Percentiles rank a stretch among this genome's conserved stretches.
Conservation (phyloP, 2,329 filamentous ascomycete species). For the Pseudogymnoascus sp. region DNA sequence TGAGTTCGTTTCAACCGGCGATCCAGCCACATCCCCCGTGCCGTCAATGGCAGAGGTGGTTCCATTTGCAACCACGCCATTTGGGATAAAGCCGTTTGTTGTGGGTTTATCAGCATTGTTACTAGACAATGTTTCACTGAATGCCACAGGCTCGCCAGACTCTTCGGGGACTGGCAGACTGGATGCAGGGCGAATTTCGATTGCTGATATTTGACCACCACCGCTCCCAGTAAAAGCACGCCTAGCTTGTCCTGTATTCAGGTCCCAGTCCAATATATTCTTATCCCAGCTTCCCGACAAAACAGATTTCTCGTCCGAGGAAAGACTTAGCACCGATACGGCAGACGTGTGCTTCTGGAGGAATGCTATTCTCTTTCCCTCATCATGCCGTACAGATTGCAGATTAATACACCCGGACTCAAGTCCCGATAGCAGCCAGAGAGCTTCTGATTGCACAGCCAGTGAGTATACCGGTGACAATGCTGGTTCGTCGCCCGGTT, state of each 20-base stretch:
- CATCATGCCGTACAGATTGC: constrained; percentile 86
- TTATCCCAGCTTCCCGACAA: constrained; percentile 97
- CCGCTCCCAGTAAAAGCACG: constrained; percentile 67
- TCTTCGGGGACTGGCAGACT: constrained; percentile 67
- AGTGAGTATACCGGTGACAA: constrained; percentile 92
- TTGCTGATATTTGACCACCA: constrained; percentile 75
- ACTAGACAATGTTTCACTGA: constrained; percentile 64
- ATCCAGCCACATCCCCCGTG: constrained; percentile 49
- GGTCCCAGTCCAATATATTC: constrained; percentile 85
- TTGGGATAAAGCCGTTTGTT: constrained; percentile 42
- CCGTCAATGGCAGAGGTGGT: constrained; percentile 30
- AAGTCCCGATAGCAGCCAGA: constrained; percentile 85
- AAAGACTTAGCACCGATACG: constrained; percentile 75
- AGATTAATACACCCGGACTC: constrained; percentile 90
- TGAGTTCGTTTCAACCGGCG: constrained; percentile 60
- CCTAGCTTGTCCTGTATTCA: constrained; percentile 72
- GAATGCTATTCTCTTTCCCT: constrained; percentile 78
- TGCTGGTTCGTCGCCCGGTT: constrained; percentile 44
- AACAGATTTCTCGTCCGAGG: constrained; percentile 76
- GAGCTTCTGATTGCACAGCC: constrained; percentile 76
- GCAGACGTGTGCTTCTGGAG: constrained; percentile 81
- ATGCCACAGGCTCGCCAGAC: constrained; percentile 42
- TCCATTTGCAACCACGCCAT: constrained; percentile 34
- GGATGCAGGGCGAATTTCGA: constrained; percentile 75
- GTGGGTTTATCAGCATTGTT: constrained; percentile 57